These are phyloP conservation scores for Priceomyces melissophilus DNA, from an alignment of 805 yeast genomes.

Conservation along the genomic window DNA sequence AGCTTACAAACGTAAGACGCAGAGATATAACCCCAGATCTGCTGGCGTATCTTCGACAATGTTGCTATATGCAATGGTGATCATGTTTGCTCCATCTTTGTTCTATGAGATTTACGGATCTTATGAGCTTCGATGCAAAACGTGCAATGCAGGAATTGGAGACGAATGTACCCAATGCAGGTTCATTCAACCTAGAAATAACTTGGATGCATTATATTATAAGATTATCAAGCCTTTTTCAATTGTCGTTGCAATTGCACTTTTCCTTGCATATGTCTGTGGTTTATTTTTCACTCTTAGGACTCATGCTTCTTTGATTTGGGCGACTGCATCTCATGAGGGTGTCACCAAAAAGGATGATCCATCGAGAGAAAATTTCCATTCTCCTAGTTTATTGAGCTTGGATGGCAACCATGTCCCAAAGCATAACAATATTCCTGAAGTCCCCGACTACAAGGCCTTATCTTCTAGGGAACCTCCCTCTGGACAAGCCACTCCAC, in stretches of 20 bases:
- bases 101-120: constrained; percentile 88
- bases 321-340: constrained; percentile 60
- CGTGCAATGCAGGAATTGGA: constrained; percentile 35
- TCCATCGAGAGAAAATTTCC: constrained; percentile 9
- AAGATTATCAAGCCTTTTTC: constrained; percentile 79
- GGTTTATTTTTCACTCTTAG: constrained; percentile 91
- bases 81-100: constrained; percentile 89
- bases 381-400: constrained; percentile 40
- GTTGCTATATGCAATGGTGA: constrained; percentile 85
- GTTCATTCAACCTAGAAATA: constrained; percentile 72
- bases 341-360: constrained; percentile 21
- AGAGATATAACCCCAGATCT: constrained; percentile 89
- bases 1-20: constrained; percentile 87
- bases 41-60: constrained; percentile 97
- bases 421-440: background rate
- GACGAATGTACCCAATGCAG: constrained; percentile 66
- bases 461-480: background rate
- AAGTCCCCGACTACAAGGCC: background rate
- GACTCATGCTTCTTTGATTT: constrained; percentile 94
- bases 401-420: constrained; percentile 17
- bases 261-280: constrained; percentile 79
- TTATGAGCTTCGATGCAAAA: constrained; percentile 69
- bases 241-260: constrained; percentile 69
- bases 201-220: constrained; percentile 62
- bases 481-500: background rate